phyloP scores from a whole-genome alignment of 2,329 filamentous ascomycete genomes.

The Penicillium sp. region DNA sequence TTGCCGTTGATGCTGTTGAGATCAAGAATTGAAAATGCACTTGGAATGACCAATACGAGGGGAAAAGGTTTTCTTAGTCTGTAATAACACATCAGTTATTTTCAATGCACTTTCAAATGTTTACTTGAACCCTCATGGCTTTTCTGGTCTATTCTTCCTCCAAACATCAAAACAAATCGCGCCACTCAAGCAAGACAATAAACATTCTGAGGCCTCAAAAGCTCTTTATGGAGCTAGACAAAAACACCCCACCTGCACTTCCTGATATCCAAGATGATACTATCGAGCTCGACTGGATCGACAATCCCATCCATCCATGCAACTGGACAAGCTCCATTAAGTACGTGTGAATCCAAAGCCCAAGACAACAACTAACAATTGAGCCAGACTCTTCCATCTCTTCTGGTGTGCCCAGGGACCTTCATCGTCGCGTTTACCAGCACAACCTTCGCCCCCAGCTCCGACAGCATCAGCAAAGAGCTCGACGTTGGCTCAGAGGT shows the following conservation, averaged over 20 bases:
- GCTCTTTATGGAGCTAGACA: slow-evolving; percentile 31
- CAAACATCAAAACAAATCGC: no score
- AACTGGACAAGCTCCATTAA: slow-evolving; percentile 48
- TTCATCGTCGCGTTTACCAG: slow-evolving; percentile 46
- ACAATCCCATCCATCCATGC: slow-evolving; percentile 49
- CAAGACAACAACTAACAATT: neutral
- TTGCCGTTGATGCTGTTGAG: no score
- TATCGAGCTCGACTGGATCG: slow-evolving; percentile 49
- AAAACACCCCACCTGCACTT: slow-evolving; percentile 45
- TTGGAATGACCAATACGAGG: no score
- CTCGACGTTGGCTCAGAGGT: slow-evolving; percentile 43
- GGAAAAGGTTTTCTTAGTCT: no score
- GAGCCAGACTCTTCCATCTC: slow-evolving; percentile 18
- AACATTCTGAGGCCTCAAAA: slow-evolving; percentile 4
- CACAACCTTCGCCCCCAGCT: slow-evolving; percentile 64
- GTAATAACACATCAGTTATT: no score
- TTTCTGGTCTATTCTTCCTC: no score
- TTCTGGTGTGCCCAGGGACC: slow-evolving; percentile 41
- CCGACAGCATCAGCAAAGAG: slow-evolving; percentile 46
- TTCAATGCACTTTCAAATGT: no score
- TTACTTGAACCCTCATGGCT: no score
- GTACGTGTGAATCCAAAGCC: no score
- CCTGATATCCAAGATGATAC: slow-evolving; percentile 49
- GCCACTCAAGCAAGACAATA: no score
- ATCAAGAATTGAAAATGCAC: no score